Percentiles rank a stretch among this genome's conserved stretches.
Evolutionary conservation across 1,139 yeast species (phyloP).

Genomic region (Suzukiozyma palmioleophila): DNA sequence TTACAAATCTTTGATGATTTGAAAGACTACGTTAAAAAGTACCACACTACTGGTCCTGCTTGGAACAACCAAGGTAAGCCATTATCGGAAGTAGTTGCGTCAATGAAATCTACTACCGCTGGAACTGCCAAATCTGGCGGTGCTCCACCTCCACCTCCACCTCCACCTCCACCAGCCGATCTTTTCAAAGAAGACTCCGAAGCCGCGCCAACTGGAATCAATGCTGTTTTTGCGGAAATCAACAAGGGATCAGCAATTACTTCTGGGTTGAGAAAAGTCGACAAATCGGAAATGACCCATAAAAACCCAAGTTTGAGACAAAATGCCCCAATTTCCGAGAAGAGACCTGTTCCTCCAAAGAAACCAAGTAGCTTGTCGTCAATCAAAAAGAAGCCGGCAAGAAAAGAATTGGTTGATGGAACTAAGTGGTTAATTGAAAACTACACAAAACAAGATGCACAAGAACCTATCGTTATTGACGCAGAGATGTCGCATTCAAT

Average conservation of each 20-base stretch:
- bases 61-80: constrained; percentile 63
- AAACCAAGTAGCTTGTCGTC: constrained; percentile 60
- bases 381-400: constrained; percentile 55
- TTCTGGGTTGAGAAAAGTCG: constrained; percentile 84
- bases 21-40: constrained; percentile 67
- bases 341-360: constrained; percentile 64
- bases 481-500: constrained; percentile 86
- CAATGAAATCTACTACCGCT: constrained; percentile 6
- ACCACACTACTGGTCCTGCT: constrained; percentile 74
- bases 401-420: constrained; percentile 75
- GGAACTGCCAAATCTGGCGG: constrained; percentile 18
- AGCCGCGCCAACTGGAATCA: constrained; percentile 53
- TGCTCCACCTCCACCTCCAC: constrained; percentile 24
- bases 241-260: constrained; percentile 84
- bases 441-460: constrained; percentile 50
- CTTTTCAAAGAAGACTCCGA: constrained; percentile 15
- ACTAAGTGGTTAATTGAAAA: constrained; percentile 85
- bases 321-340: constrained; percentile 28
- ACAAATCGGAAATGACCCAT: constrained; percentile 90
- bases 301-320: constrained; percentile 81
- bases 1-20: constrained; percentile 62
- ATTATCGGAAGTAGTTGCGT: constrained; percentile 31
- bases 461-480: constrained; percentile 58
- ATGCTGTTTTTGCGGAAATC: constrained; percentile 88
- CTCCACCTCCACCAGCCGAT: constrained; percentile 47